Conservation (phyloP, 116 monocot species). For the Phalaenopsis hybrid region DNA sequence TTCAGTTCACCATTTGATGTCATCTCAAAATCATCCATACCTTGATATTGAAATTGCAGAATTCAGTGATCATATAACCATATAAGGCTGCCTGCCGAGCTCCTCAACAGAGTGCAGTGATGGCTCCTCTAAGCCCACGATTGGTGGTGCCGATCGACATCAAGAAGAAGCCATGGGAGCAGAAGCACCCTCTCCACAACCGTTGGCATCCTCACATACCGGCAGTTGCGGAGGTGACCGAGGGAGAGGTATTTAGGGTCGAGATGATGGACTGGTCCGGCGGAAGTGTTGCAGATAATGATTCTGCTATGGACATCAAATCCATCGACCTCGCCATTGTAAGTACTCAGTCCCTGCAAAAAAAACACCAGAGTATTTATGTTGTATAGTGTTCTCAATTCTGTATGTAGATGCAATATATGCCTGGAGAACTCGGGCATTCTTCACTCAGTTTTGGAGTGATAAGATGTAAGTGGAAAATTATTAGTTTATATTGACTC, state of each 20-base stretch:
- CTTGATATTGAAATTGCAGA: too few relatives aligned
- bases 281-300: constrained; percentile 43
- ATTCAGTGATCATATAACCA: too few relatives aligned
- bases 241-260: constrained; percentile 64
- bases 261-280: constrained; percentile 84
- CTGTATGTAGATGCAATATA: background rate
- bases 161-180: constrained; percentile 79
- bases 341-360: constrained; percentile 12
- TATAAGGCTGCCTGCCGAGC: too few relatives aligned
- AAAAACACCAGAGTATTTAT: background rate
- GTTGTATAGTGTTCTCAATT: background rate
- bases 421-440: too few relatives aligned
- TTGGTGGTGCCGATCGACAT: constrained; percentile 58
- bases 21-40: too few relatives aligned
- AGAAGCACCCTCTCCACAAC: constrained; percentile 61
- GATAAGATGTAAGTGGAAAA: too few relatives aligned
- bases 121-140: constrained; percentile 62
- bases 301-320: constrained; percentile 66
- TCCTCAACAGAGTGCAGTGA: constrained; percentile 1
- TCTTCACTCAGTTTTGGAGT: too few relatives aligned
- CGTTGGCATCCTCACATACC: constrained; percentile 82
- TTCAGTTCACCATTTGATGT: too few relatives aligned
- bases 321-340: constrained; percentile 43
- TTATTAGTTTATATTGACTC: background rate
- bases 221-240: constrained; percentile 47